Evolutionary conservation across 495 filamentous ascomycete genomes (phyloP).

Genomic region (Penicillium coprophilum): DNA sequence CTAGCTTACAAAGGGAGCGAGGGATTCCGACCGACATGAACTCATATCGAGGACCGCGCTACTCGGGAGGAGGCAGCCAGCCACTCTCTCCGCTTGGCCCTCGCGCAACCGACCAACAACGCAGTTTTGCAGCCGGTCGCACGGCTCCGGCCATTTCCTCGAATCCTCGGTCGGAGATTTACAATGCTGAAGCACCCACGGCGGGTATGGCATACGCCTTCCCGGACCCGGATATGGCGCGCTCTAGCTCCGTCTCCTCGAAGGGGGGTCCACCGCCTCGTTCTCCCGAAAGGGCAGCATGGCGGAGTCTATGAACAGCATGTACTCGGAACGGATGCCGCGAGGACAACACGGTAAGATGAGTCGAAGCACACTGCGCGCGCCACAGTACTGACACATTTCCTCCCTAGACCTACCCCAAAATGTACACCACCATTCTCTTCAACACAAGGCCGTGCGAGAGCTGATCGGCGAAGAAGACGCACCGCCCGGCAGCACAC

Average conservation of each 20-base stretch:
- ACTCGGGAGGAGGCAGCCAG: constrained; percentile 41
- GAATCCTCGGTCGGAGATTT: constrained; percentile 73
- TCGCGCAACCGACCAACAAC: constrained; percentile 49
- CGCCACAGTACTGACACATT: constrained; percentile 14
- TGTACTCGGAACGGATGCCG: constrained; percentile 72
- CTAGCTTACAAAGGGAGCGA: constrained; percentile 57
- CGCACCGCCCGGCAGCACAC: constrained; percentile 55
- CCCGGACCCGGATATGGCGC: constrained; percentile 67
- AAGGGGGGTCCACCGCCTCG: constrained; percentile 46
- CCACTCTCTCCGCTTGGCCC: constrained; percentile 50
- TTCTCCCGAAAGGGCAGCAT: constrained; percentile 70
- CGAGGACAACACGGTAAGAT: constrained; percentile 63
- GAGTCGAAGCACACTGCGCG: not conserved
- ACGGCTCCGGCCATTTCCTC: constrained; percentile 76
- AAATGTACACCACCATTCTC: constrained; percentile 67
- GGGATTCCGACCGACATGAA: constrained; percentile 52
- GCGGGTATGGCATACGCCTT: constrained; percentile 83
- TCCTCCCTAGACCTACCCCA: constrained; percentile 43
- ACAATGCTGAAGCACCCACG: constrained; percentile 75
- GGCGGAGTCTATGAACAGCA: constrained; percentile 71
- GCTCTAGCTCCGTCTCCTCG: constrained; percentile 54
- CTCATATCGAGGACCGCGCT: constrained; percentile 58
- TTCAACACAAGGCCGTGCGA: constrained; percentile 72
- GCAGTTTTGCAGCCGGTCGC: constrained; percentile 53
- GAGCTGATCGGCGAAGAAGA: constrained; percentile 65